Evolutionary conservation across 768 basidiomycete genomes (phyloP).

Genomic region (Trametes maxima): DNA sequence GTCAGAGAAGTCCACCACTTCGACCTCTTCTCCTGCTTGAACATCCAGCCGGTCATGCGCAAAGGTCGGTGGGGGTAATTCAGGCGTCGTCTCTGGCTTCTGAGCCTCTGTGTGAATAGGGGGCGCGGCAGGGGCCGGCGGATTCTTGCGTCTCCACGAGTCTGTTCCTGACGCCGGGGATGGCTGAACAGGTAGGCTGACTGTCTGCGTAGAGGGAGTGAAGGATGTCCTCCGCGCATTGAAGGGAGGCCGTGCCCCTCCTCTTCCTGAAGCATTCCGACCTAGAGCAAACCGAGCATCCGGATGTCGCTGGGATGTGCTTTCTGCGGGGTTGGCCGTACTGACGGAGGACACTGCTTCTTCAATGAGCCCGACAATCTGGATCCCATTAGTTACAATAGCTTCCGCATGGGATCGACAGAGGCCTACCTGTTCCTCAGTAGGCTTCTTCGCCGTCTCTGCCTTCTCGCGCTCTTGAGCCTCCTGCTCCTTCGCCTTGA

Average conservation of each 20-base stretch:
- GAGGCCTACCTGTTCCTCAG: conserved; percentile 26
- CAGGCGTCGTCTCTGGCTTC: conserved; percentile 26
- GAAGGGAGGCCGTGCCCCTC: conserved; percentile 29
- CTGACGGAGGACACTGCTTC: conserved; percentile 41
- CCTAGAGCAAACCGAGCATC: conserved; percentile 17
- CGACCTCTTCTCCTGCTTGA: conserved; percentile 60
- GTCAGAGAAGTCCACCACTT: conserved; percentile 82
- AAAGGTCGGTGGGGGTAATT: conserved; percentile 33
- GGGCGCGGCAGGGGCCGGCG: conserved; percentile 35
- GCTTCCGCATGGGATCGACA: not conserved
- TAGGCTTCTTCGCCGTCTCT: conserved; percentile 18
- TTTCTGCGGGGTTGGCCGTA: not conserved
- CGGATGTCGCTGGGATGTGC: conserved; percentile 7
- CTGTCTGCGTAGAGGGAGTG: conserved; percentile 3
- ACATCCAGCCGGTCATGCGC: conserved; percentile 44
- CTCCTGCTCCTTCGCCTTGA: conserved; percentile 43
- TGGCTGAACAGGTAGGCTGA: conserved; percentile 13
- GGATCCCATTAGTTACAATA: conserved; percentile 31
- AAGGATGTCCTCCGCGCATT: conserved; percentile 29
- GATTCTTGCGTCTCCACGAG: conserved; percentile 68
- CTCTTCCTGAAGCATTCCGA: conserved; percentile 40
- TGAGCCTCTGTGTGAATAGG: conserved; percentile 38
- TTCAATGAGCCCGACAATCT: conserved; percentile 49
- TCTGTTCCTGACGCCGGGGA: conserved; percentile 47
- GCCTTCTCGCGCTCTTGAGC: conserved; percentile 16